Percentiles rank a stretch among this genome's conserved stretches.
Evolutionary conservation across 73 alveolate species (phyloP).

Genomic region (Effrenium voratum): DNA sequence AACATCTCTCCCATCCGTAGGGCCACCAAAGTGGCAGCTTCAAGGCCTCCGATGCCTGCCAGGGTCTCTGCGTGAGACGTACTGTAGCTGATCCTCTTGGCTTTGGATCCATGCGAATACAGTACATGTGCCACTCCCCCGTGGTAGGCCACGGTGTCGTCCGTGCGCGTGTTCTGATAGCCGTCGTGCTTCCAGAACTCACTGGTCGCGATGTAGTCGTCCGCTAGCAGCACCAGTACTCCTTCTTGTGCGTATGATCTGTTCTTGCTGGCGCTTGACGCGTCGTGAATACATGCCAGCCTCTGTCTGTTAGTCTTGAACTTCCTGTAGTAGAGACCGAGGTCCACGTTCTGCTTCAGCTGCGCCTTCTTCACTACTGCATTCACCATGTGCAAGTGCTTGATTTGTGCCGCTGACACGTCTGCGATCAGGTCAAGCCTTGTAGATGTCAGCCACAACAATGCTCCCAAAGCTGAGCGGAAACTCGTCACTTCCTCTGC

Average conservation of each 20-base stretch:
- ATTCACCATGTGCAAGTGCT: not conserved
- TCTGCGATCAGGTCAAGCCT: slow-evolving; percentile 21
- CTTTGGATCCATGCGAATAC: not conserved
- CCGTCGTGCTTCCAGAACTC: not conserved
- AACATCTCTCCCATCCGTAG: not conserved
- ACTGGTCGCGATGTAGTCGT: not conserved
- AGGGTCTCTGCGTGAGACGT: slow-evolving; percentile 6
- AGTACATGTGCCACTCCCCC: not conserved
- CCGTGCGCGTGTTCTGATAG: not conserved
- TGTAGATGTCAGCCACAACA: not conserved
- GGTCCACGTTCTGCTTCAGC: not conserved
- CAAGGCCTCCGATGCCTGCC: not conserved
- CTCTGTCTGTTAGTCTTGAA: not conserved
- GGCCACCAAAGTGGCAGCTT: not conserved
- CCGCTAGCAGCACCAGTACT: not conserved
- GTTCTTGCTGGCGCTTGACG: not conserved
- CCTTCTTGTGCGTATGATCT: slow-evolving; percentile 18
- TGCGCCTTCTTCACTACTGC: not conserved
- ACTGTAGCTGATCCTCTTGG: not conserved
- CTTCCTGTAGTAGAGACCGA: not conserved
- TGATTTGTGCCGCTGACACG: not conserved
- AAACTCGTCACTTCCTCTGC: not conserved
- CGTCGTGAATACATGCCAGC: not conserved
- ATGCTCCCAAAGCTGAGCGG: not conserved
- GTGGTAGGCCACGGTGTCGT: not conserved